Evolutionary conservation across 2,329 filamentous ascomycete genomes (phyloP).

Genomic region (Aspergillus uvarum): DNA sequence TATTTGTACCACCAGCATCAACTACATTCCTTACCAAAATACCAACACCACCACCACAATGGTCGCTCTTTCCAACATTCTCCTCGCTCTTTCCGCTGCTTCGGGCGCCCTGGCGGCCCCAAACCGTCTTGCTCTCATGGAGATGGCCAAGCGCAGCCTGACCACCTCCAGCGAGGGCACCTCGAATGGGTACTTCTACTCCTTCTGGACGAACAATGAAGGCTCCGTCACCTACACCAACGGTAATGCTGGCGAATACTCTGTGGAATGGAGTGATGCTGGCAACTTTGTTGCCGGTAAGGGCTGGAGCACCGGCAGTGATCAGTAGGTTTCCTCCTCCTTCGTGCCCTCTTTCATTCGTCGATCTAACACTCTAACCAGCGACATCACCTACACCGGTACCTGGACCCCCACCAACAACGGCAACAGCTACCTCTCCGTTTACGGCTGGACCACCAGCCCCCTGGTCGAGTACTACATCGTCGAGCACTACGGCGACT

Average conservation of each 20-base stretch:
- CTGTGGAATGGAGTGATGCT: constrained; percentile 46
- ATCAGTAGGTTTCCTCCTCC: constrained; percentile 40
- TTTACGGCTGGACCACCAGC: constrained; percentile 46
- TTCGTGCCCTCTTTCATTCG: neutral
- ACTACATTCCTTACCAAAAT: neutral
- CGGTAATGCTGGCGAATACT: constrained; percentile 47
- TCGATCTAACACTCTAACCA: neutral
- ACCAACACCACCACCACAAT: neutral
- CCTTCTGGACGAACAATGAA: constrained; percentile 51
- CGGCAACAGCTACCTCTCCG: constrained; percentile 36
- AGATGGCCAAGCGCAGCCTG: constrained; percentile 13
- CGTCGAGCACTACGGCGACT: constrained; percentile 35
- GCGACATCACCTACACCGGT: constrained; percentile 31
- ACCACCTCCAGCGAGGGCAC: constrained; percentile 23
- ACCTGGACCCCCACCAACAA: constrained; percentile 22
- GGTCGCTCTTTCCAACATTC: constrained; percentile 16
- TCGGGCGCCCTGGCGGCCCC: constrained; percentile 10
- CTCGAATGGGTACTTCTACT: constrained; percentile 51
- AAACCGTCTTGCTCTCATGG: neutral
- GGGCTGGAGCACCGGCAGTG: constrained; percentile 57
- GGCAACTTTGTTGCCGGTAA: constrained; percentile 60
- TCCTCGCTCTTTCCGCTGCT: constrained; percentile 10
- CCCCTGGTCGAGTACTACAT: constrained; percentile 43
- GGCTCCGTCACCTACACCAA: constrained; percentile 50
- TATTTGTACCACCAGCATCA: neutral